These are phyloP conservation scores for Aspergillus cavernicola DNA, from an alignment of 495 filamentous ascomycete genomes.

Conservation along the genomic window DNA sequence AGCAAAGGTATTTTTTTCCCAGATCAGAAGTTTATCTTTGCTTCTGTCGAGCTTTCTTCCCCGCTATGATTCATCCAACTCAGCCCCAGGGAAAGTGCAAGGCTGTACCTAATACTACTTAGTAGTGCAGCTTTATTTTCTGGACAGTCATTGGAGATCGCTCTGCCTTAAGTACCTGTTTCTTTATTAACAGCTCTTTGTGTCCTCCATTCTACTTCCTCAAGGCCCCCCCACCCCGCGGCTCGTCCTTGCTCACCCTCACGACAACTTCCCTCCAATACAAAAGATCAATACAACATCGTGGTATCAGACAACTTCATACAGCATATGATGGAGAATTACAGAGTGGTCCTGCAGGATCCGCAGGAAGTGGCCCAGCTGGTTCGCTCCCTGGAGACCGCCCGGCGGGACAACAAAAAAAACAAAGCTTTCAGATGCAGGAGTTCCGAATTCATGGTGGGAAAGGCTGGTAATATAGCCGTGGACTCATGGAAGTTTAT, in stretches of 20 bases:
- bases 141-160: background rate
- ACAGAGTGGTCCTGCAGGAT: conserved; percentile 55
- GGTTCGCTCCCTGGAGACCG: conserved; percentile 51
- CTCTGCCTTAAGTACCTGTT: too few relatives aligned
- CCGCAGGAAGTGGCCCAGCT: conserved; percentile 57
- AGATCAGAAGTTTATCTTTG: conserved; percentile 19
- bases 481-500: conserved; percentile 92
- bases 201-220: background rate
- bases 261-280: background rate
- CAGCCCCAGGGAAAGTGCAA: conserved; percentile 3
- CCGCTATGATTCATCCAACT: conserved; percentile 4
- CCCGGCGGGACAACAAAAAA: conserved; percentile 44
- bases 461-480: conserved; percentile 51
- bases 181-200: background rate
- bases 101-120: background rate
- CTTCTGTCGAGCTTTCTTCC: background rate
- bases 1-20: conserved; percentile 9
- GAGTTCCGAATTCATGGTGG: conserved; percentile 67
- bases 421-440: conserved; percentile 62
- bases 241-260: background rate
- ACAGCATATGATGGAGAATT: background rate
- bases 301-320: background rate
- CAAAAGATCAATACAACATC: background rate
- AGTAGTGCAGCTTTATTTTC: background rate
- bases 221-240: background rate